phyloP scores from a whole-genome alignment of 2,329 filamentous ascomycete species.

The Orbilia ellipsospora region DNA sequence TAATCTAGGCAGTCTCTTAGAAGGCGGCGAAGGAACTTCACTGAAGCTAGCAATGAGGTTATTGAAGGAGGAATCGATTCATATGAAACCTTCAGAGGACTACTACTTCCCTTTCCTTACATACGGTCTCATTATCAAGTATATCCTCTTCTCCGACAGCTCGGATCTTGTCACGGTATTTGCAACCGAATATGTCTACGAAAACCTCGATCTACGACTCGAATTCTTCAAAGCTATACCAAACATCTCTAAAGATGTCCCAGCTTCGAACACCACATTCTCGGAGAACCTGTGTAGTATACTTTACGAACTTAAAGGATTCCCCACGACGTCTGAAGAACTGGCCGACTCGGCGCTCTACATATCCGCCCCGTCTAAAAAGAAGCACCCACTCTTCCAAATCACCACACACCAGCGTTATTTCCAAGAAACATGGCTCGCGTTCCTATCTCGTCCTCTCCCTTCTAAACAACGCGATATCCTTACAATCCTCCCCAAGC shows the following conservation, averaged over 20 bases:
- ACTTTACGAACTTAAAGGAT: conserved; percentile 37
- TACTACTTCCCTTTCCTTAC: conserved; percentile 76
- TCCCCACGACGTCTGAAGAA: conserved; percentile 43
- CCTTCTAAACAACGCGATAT: conserved; percentile 82
- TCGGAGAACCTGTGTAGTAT: conserved; percentile 74
- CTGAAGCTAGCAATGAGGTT: conserved; percentile 84
- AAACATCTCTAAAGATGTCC: conserved; percentile 71
- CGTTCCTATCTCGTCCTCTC: conserved; percentile 75
- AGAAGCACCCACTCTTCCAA: conserved; percentile 75
- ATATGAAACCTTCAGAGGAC: conserved; percentile 70
- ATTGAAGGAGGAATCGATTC: conserved; percentile 79
- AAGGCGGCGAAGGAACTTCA: conserved; percentile 72
- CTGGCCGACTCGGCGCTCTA: conserved; percentile 38
- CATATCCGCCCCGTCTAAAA: conserved; percentile 72
- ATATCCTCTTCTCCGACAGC: conserved; percentile 70
- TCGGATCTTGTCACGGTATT: conserved; percentile 75
- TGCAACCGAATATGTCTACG: conserved; percentile 78
- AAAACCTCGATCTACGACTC: conserved; percentile 85
- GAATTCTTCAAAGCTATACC: conserved; percentile 74
- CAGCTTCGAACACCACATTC: conserved; percentile 72
- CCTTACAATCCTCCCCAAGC: conserved; percentile 77
- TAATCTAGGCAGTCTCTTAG: conserved; percentile 72
- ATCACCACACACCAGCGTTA: conserved; percentile 76
- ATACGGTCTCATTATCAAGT: conserved; percentile 73
- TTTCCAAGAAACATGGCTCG: conserved; percentile 87